Evolutionary conservation across 2,329 filamentous ascomycete genomes (phyloP).

Genomic region (Alternaria infectoria): DNA sequence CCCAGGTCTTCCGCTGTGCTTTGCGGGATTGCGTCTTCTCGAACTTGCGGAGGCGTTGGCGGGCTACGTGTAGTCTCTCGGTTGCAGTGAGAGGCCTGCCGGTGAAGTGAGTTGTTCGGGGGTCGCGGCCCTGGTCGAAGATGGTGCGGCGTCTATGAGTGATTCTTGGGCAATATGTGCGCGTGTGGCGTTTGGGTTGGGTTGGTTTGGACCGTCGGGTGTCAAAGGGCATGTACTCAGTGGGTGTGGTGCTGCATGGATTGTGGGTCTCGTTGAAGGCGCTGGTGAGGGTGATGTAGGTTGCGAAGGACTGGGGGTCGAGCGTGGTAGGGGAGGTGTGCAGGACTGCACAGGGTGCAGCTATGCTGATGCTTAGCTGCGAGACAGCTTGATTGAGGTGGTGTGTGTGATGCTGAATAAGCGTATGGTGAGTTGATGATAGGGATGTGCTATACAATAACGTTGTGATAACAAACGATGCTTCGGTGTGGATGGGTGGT

Average conservation of each 20-base stretch:
- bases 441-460: not conserved
- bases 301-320: not conserved
- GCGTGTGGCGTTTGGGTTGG: not conserved
- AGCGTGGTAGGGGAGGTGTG: not conserved
- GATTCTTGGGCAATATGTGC: not conserved
- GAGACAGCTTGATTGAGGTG: not conserved
- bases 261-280: not conserved
- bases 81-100: not conserved
- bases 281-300: not conserved
- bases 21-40: constrained; percentile 3
- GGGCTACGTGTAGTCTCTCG: constrained; percentile 12
- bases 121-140: not conserved
- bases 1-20: not conserved
- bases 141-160: not conserved
- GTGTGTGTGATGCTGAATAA: not conserved
- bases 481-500: not conserved
- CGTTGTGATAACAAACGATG: not conserved
- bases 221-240: constrained; percentile 4
- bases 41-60: constrained; percentile 10
- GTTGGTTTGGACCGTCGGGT: not conserved
- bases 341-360: not conserved
- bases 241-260: not conserved
- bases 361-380: not conserved
- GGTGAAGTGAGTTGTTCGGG: not conserved
- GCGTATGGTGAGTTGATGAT: not conserved